These are phyloP conservation scores for Leishmania major DNA, from an alignment of 208 protist species.

Conservation along the genomic window DNA sequence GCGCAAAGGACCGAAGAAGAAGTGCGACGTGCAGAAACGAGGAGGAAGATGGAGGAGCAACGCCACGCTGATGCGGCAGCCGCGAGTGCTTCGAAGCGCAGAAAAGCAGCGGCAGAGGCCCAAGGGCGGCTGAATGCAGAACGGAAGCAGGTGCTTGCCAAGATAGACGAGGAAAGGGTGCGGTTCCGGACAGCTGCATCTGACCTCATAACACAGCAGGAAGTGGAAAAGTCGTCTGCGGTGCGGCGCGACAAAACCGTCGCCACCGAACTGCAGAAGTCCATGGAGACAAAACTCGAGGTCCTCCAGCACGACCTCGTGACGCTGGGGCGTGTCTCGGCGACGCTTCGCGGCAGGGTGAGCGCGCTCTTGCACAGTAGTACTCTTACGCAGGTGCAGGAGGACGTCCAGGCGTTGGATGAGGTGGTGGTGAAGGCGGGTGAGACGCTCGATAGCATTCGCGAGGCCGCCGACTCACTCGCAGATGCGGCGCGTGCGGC, in stretches of 20 bases:
- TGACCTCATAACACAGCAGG: conserved; percentile 14
- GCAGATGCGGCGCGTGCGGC: conserved; percentile 7
- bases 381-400: conserved; percentile 9
- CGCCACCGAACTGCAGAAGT: conserved; percentile 11
- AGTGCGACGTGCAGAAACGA: not conserved
- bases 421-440: conserved; percentile 9
- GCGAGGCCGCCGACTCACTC: conserved; percentile 8
- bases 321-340: conserved; percentile 4
- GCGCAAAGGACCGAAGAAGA: conserved; percentile 25
- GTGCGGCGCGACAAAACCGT: conserved; percentile 7
- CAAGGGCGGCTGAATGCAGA: not conserved
- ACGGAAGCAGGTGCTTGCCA: conserved; percentile 3
- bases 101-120: not conserved
- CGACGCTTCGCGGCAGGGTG: conserved; percentile 1
- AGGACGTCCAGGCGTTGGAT: conserved; percentile 4
- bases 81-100: conserved; percentile 7
- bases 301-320: conserved; percentile 9
- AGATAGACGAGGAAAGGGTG: conserved; percentile 4
- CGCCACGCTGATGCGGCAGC: conserved; percentile 3
- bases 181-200: conserved; percentile 16
- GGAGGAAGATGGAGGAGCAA: conserved; percentile 2
- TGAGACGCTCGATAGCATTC: conserved; percentile 15
- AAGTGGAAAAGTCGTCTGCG: conserved; percentile 9
- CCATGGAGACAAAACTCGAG: conserved; percentile 9
- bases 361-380: not conserved